These are phyloP conservation scores for Withania somnifera DNA, from an alignment of 305 asterid genomes.

Conservation along the genomic window DNA sequence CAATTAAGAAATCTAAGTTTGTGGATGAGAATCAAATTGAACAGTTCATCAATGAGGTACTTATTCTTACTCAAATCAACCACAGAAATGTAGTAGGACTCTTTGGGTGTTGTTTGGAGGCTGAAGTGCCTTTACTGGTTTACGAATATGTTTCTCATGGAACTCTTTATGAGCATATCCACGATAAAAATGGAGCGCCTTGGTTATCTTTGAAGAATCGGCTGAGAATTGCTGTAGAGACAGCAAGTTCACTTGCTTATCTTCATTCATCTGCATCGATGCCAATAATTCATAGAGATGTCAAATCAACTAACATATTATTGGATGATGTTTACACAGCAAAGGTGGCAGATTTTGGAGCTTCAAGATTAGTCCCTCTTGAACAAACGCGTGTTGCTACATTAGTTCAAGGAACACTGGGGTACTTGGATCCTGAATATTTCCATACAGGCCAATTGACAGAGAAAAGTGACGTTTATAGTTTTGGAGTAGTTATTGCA, in stretches of 20 bases:
- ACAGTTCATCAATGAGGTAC: conserved; percentile 24
- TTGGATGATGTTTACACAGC: conserved; percentile 13
- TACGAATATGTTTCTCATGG: conserved; percentile 12
- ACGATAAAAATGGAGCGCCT: not conserved
- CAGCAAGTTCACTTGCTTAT: conserved; percentile 10
- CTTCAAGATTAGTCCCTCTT: conserved; percentile 11
- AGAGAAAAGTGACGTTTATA: conserved; percentile 13
- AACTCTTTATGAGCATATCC: conserved; percentile 14
- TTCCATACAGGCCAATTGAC: conserved; percentile 8
- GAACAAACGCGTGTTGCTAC: conserved; percentile 15
- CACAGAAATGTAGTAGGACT: conserved; percentile 18
- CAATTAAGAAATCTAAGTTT: conserved; percentile 38
- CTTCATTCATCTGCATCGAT: conserved; percentile 9
- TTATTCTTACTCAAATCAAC: conserved; percentile 16
- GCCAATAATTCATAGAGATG: conserved; percentile 18
- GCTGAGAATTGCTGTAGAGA: conserved; percentile 9
- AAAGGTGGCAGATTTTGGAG: conserved; percentile 14
- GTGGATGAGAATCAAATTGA: conserved; percentile 29
- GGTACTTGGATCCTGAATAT: conserved; percentile 16
- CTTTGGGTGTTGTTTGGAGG: conserved; percentile 18
- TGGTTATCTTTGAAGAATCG: conserved; percentile 13
- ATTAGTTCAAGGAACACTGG: conserved; percentile 13
- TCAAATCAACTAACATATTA: conserved; percentile 16
- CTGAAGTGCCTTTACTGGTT: conserved; percentile 14
- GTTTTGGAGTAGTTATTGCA: conserved; percentile 14